Percentiles rank a stretch among this genome's conserved stretches.
These are phyloP conservation scores for Xylariaceae sp. DNA, from an alignment of 2,329 filamentous ascomycete species.

Conservation along the genomic window DNA sequence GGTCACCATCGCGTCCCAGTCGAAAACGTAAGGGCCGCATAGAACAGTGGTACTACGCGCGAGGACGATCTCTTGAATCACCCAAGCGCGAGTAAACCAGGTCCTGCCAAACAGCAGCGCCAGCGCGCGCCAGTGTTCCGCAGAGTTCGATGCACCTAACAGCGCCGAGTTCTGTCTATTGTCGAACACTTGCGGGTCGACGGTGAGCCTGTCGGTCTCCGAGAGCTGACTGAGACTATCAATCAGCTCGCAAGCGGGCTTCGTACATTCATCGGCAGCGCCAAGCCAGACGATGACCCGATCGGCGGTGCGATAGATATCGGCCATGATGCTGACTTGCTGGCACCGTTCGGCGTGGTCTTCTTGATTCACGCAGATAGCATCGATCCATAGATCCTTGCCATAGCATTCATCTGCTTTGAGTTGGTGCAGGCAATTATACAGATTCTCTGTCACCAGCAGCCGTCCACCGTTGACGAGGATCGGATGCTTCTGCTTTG, in stretches of 20 bases:
- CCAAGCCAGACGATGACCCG: constrained; percentile 7
- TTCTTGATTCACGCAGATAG: constrained; percentile 6
- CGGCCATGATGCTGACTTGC: constrained; percentile 6
- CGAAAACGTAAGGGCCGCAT: constrained; percentile 10
- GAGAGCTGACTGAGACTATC: neutral
- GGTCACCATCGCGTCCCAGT: constrained; percentile 12
- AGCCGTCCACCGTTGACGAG: constrained; percentile 8
- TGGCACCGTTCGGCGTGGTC: constrained; percentile 1
- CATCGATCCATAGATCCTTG: constrained; percentile 6
- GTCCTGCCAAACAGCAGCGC: constrained; percentile 11
- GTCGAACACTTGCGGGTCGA: neutral
- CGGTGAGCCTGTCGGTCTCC: neutral
- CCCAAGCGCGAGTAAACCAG: constrained; percentile 18
- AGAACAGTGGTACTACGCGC: constrained; percentile 7
- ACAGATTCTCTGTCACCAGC: constrained; percentile 12
- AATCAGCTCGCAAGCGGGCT: constrained; percentile 7
- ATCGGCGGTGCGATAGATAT: constrained; percentile 3
- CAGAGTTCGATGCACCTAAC: constrained; percentile 1
- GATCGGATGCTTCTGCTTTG: constrained; percentile 4
- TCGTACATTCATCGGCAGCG: constrained; percentile 7
- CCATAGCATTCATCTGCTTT: constrained; percentile 5
- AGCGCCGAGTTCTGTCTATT: neutral
- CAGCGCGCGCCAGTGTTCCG: constrained; percentile 10
- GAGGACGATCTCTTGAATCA: constrained; percentile 17
- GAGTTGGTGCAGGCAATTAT: constrained; percentile 14